Evolutionary conservation across 257 asterid genomes (phyloP), one percentile per base, ranked within the genome.

Genomic region (Gentiana dahurica): DNA sequence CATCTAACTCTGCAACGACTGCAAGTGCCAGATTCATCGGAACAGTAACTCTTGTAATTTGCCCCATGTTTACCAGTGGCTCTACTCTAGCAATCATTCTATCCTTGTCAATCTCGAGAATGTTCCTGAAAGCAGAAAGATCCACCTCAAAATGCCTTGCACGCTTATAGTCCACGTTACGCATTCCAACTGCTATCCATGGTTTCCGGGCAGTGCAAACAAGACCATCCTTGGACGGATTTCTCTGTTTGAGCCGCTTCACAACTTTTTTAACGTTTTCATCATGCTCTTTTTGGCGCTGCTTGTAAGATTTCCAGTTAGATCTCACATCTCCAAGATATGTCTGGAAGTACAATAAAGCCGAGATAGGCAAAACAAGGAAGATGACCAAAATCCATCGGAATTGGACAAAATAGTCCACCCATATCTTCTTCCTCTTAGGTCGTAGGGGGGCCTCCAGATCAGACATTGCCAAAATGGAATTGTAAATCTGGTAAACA

Each of bases 51-150:
- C 95, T 74, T 33, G 75, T 61, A 54, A 89, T 89, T 75, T 89
- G 97, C 13, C 97, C 97, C 97, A 89, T 89, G 47, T 89, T 89
- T 61, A 89, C 97, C 76, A 89, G 65, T 49, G 97, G 97, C 80
- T 89, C 97, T 13, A 86, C 97, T 57, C 78, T 77, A 58, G 95
- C 97, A 39, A 80, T 60, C 97, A 86, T 89, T 69, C 81, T 72
- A 70, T 84, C 86, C 75, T 55, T 71, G 81, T 89, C 89, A 48
- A 89, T 64, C 38, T 80, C 82, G 37, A 89, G 83, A 53, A 89
- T 9, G 56, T 89, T 86, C 59, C 97, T 73, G 71, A 89, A 86
- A 44, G 83, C 80, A 50, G 97, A 89, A 59, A 89, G 95, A 69
- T 89, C 97, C 53, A 89, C 94, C 73, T 89, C 97, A 37, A 81